Base-by-base conservation (phyloP, 768 basidiomycete species). In the Tephrocybe sp. region DNA sequence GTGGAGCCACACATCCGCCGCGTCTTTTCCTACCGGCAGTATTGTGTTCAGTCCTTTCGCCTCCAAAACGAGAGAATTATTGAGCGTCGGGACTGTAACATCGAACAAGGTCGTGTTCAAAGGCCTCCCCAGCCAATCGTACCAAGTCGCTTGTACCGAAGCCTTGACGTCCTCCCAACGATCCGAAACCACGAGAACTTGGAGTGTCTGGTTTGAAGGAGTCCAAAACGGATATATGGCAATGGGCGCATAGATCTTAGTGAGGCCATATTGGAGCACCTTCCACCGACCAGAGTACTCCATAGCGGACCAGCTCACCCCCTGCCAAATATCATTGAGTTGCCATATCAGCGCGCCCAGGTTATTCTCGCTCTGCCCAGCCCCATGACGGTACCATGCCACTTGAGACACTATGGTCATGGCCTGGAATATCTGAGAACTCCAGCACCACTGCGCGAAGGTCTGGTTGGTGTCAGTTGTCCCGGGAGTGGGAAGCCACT, bases 401-500 rank as follows among this genome's bases (percentile, higher is more conserved):
- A 83, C 74, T 59, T 84, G 69, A n/a, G 80, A 71, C n/a, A 75
- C 70, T 70, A 83, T 81, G 39, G 77, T 75, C 73, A 83, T 74
- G 17, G 76, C 68, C 56, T 83, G 82, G 75, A 83, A 83, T 17
- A 83, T 56, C 56, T 83, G 82, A 3, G 81, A 83, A 62, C 78
- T 80, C 70, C 73, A 84, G 63, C 79, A 82, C 81, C 81, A 83
- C 58, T 83, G 80, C 0, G 81, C 77, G 61, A 84, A 83, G 0
- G 81, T 83, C 58, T 80, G 75, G 52, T 84, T 81, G 17, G 73
- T 50, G 58, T 80, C 70, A 15, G 72, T 53, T 1, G 76, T 79
- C 12, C 62, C 63, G 2, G 81, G 81, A 0, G 73, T 77, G 1
- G 81, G 80, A 12, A 83, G 73, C 79, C 80, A 83, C n/a, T 69